phyloP scores from a whole-genome alignment of 108 stramenopile genomes.

The Fragilaria crotonensis region DNA sequence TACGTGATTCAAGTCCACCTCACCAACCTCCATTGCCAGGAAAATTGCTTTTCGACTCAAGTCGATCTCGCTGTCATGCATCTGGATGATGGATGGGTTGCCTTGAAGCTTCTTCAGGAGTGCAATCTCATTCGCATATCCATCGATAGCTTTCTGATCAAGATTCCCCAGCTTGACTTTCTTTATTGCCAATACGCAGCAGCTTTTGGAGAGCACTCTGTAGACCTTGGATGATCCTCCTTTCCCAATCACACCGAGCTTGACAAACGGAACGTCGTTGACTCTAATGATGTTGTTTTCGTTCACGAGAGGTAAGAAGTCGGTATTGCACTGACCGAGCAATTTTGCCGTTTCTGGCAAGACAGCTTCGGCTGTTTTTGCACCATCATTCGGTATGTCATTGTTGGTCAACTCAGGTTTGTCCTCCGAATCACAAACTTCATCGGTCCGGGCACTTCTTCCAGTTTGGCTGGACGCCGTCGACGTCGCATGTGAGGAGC shows the following conservation, averaged over 20 bases:
- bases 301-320: constrained; percentile 72
- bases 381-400: no score
- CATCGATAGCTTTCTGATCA: constrained; percentile 77
- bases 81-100: constrained; percentile 88
- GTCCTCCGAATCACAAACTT: not conserved
- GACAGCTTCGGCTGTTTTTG: not conserved
- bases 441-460: constrained; percentile 6
- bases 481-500: not conserved
- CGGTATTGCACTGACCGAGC: constrained; percentile 16
- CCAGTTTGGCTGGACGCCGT: not conserved
- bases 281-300: constrained; percentile 80
- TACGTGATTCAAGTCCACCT: constrained; percentile 91
- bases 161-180: constrained; percentile 87
- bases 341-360: not conserved
- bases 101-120: constrained; percentile 81
- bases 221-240: constrained; percentile 97
- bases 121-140: constrained; percentile 97
- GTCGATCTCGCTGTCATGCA: constrained; percentile 90
- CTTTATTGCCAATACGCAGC: constrained; percentile 91
- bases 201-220: constrained; percentile 71
- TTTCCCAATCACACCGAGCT: constrained; percentile 92
- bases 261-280: constrained; percentile 73
- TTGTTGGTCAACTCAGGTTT: no score
- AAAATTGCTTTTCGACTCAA: constrained; percentile 64
- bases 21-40: constrained; percentile 94